Base-by-base conservation (phyloP, 495 filamentous ascomycete species). In the Penicillium antarcticum region DNA sequence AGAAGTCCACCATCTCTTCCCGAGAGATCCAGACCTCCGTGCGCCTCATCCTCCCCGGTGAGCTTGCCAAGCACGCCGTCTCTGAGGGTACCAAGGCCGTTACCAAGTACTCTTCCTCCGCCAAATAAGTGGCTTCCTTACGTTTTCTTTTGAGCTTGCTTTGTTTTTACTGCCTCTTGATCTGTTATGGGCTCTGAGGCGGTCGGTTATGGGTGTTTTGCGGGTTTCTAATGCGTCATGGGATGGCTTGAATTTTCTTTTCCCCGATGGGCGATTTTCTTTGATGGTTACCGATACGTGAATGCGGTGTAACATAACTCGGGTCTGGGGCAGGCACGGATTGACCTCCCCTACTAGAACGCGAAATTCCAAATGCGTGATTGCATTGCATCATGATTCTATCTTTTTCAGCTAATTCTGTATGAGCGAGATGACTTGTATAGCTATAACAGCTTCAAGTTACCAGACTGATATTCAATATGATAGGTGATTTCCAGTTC, bases 11-110 rank as follows among this genome's bases (percentile, higher is more conserved):
- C 75, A 98, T 98, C 80, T 97, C 94, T 19, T 96, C 92, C 56
- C 87, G 94, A 70, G 94, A 98, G 79, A 98, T 98, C 70, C 94
- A 98, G 84, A 98, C 94, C 61, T 98, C 94, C 56, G 94, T 98
- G 58, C 87, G 94, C 52, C 85, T 98, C 37, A 98, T 98, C 73
- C 89, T 98, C 16, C 94, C 94, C 35, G 94, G 94, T 74, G 94
- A 98, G 81, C 83, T 98, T 51, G 94, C 94, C 69, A 98, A 98
- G 87, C 94, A 98, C 76, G 94, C 94, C 63, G 94, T 98, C 24
- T 98, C 94, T 61, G 94, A 98, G 78, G 94, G 94, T 66, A 98
- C 94, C 72, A 98, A 98, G 91, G 94, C 94, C 48, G 94, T 98
- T 58, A 97, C 94, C 82, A 98, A 98, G 85, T 98, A 98, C 83